phyloP scores from a whole-genome alignment of 176 grass and related monocot genomes.

The Aegilops speltoides region DNA sequence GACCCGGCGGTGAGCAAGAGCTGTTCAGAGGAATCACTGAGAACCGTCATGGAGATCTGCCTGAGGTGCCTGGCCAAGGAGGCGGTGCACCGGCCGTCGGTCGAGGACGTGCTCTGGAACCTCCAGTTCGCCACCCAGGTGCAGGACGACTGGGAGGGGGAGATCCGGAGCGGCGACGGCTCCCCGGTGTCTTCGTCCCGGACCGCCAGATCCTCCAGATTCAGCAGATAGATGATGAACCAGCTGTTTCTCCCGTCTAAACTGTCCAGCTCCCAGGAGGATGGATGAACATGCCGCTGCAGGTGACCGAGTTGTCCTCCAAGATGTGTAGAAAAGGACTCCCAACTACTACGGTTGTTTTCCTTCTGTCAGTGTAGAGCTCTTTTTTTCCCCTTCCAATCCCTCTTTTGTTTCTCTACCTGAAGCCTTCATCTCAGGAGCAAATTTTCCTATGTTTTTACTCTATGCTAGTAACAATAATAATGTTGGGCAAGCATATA shows the following conservation, averaged over 20 bases:
- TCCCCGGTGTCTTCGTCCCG: constrained; percentile 53
- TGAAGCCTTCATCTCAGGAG: neutral
- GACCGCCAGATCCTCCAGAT: constrained; percentile 14
- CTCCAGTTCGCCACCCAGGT: constrained; percentile 95
- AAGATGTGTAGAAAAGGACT: neutral
- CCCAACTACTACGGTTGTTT: neutral
- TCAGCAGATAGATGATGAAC: constrained; percentile 35
- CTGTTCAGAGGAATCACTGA: constrained; percentile 76
- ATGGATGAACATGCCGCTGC: neutral
- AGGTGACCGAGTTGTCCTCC: neutral
- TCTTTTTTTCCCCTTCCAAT: neutral
- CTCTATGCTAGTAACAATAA: constrained; percentile 27
- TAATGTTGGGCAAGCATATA: neutral
- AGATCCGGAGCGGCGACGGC: constrained; percentile 61
- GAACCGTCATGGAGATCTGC: constrained; percentile 85
- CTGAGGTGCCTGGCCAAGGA: constrained; percentile 85
- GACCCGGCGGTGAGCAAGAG: constrained; percentile 62
- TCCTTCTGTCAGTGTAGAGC: neutral
- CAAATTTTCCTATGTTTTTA: neutral
- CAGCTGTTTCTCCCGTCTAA: constrained; percentile 14
- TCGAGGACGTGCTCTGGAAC: constrained; percentile 98
- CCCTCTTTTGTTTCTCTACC: neutral
- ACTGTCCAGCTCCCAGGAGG: neutral
- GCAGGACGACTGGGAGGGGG: constrained; percentile 65
- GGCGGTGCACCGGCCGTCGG: constrained; percentile 64